These are phyloP conservation scores for Trichoderma endophyticum DNA, from an alignment of 2,329 filamentous ascomycete genomes.

Conservation along the genomic window DNA sequence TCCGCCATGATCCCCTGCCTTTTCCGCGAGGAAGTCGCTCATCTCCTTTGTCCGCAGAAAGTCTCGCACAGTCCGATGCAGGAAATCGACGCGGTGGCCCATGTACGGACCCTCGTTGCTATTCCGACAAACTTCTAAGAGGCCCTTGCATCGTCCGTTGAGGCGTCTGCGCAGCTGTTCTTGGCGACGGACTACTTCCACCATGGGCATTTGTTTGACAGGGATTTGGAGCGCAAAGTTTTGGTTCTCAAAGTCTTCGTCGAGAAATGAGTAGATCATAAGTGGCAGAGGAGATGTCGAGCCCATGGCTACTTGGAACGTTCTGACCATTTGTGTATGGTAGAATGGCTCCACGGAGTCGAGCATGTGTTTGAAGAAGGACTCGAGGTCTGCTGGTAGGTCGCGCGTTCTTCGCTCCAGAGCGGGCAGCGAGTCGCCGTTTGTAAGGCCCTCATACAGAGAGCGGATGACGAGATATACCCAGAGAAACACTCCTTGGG, in stretches of 20 bases:
- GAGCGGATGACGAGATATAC: slow-evolving; percentile 23
- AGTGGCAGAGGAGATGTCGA: background rate
- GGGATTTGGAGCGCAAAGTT: background rate
- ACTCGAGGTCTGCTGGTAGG: slow-evolving; percentile 17
- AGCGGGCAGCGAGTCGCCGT: slow-evolving; percentile 6
- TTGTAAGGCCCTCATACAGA: slow-evolving; percentile 20
- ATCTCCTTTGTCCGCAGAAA: background rate
- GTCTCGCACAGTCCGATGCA: slow-evolving; percentile 20
- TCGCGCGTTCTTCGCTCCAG: slow-evolving; percentile 4
- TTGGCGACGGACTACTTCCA: background rate
- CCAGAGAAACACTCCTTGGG: slow-evolving; percentile 27
- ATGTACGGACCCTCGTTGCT: background rate
- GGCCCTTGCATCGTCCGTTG: background rate
- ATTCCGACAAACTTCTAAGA: background rate
- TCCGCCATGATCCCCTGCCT: background rate
- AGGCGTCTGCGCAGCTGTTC: background rate
- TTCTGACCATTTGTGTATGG: background rate
- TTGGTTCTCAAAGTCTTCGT: background rate
- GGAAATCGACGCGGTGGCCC: slow-evolving; percentile 16
- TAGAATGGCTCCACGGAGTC: background rate
- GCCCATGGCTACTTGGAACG: background rate
- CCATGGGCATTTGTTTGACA: background rate
- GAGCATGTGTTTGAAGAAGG: slow-evolving; percentile 19
- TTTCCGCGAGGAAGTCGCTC: background rate
- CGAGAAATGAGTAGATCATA: background rate